Evolutionary conservation across 306 rosid genomes (phyloP), one percentile per base, ranked within the genome.

Genomic region (Quercus rubra): DNA sequence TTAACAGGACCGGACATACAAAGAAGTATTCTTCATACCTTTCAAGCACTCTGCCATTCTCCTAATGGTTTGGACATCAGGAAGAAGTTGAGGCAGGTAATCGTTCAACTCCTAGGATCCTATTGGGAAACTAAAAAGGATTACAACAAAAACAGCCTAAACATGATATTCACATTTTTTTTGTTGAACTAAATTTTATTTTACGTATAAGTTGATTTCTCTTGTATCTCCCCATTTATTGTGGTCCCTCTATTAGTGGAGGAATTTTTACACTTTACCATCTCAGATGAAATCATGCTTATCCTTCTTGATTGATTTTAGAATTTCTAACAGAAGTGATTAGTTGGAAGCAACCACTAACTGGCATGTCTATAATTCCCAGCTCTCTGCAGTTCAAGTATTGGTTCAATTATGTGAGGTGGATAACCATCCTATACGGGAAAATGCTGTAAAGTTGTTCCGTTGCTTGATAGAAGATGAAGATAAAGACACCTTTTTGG

Each of bases 371-470:
- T 41, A 55, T 80, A 77, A 38, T 80, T 57, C 83, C 41, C 85
- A 91, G 95, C 83, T 87, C 35, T 87, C 90, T 63, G 91, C 87
- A 11, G 91, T 87, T 55, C 89, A 82, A 87, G 86, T 91, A 25
- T 77, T 88, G 87, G 90, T 89, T 77, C 87, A 78, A 2, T 85
- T 87, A 76, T 81, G 85, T 19, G 95, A 88, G 81, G 84, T 67
- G 27, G 67, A 85, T n/a, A 79, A 57, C 46, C 72, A 30, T 27
- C n/a, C 54, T 7, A 88, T 91, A 57, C 75, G 88, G 52, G 81
- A 56, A 70, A 87, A 82, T 80, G 86, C 90, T 38, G 64, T 88
- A 67, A 88, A 85, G 76, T 82, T 91, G 71, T 84, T 88, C 71
- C 81, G 20, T 69, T 78, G 77, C 85, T 78, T 91, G 86, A 85